Evolutionary conservation across 2,329 filamentous ascomycete genomes (phyloP).

Genomic region (Penicillium sp.): DNA sequence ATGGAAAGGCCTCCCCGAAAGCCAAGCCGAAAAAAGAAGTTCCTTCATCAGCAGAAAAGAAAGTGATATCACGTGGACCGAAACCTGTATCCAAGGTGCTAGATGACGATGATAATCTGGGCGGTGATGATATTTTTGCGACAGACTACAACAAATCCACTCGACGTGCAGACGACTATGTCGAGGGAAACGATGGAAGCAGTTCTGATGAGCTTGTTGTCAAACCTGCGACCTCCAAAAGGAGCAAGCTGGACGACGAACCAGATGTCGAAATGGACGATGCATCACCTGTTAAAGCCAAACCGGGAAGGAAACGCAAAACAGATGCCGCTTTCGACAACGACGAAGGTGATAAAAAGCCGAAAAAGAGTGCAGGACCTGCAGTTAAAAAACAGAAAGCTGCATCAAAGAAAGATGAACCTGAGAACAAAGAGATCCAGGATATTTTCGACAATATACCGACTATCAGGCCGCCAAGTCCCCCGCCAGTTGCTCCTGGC

Average conservation of each 20-base stretch:
- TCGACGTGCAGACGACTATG: slow-evolving; percentile 64
- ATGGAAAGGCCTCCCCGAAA: slow-evolving; percentile 25
- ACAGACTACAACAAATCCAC: slow-evolving; percentile 63
- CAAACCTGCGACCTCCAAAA: slow-evolving; percentile 53
- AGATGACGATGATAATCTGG: slow-evolving; percentile 64
- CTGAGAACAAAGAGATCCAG: slow-evolving; percentile 70
- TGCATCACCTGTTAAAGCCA: slow-evolving; percentile 44
- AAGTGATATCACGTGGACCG: slow-evolving; percentile 8
- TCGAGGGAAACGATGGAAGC: slow-evolving; percentile 59
- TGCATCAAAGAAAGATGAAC: slow-evolving; percentile 60
- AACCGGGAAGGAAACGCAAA: slow-evolving; percentile 52
- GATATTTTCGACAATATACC: slow-evolving; percentile 86
- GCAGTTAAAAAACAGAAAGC: slow-evolving; percentile 49
- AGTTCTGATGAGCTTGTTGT: slow-evolving; percentile 64
- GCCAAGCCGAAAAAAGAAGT: slow-evolving; percentile 43
- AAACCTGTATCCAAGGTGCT: slow-evolving; percentile 37
- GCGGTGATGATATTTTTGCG: slow-evolving; percentile 78
- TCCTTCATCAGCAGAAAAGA: slow-evolving; percentile 15
- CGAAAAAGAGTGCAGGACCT: slow-evolving; percentile 40
- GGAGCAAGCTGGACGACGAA: slow-evolving; percentile 33
- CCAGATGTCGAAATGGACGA: slow-evolving; percentile 53
- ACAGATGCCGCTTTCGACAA: slow-evolving; percentile 52
- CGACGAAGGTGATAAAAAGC: slow-evolving; percentile 52
- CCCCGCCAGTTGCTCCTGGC: slow-evolving; percentile 63
- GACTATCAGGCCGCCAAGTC: slow-evolving; percentile 75